These are phyloP conservation scores for Corymbia citriodora DNA, from an alignment of 441 rosid species.

Conservation along the genomic window DNA sequence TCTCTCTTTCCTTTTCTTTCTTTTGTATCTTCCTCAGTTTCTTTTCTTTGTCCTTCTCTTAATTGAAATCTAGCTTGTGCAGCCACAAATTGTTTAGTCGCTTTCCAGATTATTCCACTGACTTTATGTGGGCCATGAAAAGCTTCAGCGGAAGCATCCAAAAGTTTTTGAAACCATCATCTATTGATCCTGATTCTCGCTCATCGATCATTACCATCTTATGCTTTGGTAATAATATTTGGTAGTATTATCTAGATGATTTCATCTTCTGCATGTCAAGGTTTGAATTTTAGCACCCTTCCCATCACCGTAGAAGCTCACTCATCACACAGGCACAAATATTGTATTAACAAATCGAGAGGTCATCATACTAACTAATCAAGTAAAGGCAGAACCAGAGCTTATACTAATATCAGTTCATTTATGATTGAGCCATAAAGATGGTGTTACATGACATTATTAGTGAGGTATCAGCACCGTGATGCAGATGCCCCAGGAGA, in stretches of 20 bases:
- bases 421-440: neutral
- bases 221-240: neutral
- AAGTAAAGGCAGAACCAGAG: neutral
- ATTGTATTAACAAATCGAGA: neutral
- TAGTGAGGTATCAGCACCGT: neutral
- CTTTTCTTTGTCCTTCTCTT: neutral
- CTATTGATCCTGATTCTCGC: neutral
- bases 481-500: neutral
- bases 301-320: neutral
- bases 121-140: neutral
- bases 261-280: neutral
- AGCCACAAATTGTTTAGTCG: neutral
- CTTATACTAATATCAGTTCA: neutral
- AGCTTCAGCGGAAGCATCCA: neutral
- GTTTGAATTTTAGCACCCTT: neutral
- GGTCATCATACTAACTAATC: neutral
- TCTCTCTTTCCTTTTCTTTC: neutral
- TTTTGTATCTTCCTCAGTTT: neutral
- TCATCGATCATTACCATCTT: neutral
- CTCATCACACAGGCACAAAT: neutral
- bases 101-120: neutral
- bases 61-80: neutral
- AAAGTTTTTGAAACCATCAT: neutral
- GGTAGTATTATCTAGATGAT: neutral
- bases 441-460: neutral